A percentile compares a stretch with the other conserved stretches of the same genome.
These are phyloP conservation scores for Rhizophagus sp. DNA, from an alignment of 192 early-diverging fungal genomes.

Conservation along the genomic window DNA sequence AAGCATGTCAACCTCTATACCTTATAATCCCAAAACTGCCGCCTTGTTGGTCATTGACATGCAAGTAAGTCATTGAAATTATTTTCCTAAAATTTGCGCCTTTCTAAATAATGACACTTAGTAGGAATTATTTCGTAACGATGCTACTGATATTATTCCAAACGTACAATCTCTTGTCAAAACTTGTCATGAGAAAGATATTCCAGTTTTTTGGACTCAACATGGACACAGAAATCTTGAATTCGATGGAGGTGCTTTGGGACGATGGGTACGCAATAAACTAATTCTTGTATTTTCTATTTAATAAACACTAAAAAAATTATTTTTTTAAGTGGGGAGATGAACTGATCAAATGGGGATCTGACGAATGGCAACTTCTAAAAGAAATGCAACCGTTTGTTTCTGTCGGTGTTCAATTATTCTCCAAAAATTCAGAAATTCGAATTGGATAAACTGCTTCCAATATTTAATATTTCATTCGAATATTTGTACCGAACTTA, in stretches of 20 bases:
- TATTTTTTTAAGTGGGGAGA: background rate
- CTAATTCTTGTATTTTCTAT: background rate
- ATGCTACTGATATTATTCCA: background rate
- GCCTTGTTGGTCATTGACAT: no score
- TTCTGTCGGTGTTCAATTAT: background rate
- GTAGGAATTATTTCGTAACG: background rate
- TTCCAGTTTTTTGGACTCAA: constrained; percentile 2
- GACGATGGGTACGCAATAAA: background rate
- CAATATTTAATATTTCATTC: background rate
- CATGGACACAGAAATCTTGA: constrained; percentile 1
- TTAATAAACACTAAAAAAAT: background rate
- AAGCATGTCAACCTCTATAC: no score
- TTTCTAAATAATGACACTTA: background rate
- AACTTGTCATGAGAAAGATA: background rate
- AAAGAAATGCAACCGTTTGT: background rate
- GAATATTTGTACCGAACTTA: background rate
- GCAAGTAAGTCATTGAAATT: no score
- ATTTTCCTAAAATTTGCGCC: no score
- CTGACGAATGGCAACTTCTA: background rate
- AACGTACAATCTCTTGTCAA: background rate
- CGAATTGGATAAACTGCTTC: no score
- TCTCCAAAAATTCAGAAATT: background rate
- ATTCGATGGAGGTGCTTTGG: background rate
- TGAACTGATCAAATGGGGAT: background rate
- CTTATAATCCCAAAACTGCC: no score